Base-by-base conservation (phyloP, 768 basidiomycete genomes). In the Psilocybe subaeruginosa region DNA sequence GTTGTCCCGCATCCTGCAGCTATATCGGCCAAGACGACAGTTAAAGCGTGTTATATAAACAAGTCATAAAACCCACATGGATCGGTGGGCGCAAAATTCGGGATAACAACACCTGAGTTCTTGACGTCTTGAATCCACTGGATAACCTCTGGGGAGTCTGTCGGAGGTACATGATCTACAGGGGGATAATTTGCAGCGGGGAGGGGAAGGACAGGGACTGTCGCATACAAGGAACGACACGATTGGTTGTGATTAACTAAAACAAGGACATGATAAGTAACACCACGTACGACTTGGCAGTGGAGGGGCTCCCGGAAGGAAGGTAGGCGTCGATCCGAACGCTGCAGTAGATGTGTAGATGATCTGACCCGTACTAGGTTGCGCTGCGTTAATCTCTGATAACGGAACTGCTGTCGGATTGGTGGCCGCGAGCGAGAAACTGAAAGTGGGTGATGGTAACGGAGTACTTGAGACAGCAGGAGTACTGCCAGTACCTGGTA, bases 81-180 rank as follows among this genome's bases (percentile, higher is more conserved):
- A 17, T 74, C 67, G 52, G 77, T 90, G 29, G 74, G 72, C 1
- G 72, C 19, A 61, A 89, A 73, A 71, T 79, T 65, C 8, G 92
- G 91, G 67, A 92, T 88, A 3, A 68, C 51, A 37, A 90, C 39
- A 6, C 54, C 66, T 12, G 54, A n/a, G 41, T 87, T 87, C 6
- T 85, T 83, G 48, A 92, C 86, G 9, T 89, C 84, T 58, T 79
- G 54, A 17, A 88, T 86, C 92, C 92, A 93, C 67, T 85, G 80
- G 64, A 83, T 77, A 8, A 93, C 90, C 63, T 88, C 74, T 19
- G 84, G 78, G 4, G 85, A 85, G 73, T 89, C 83, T 3, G 76
- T 80, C 6, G 86, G 81, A 31, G 91, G 90, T 1, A 77, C 69
- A 31, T 69, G 73, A 73, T 93, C 92, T 16, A 91, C 75, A 0